Evolutionary conservation across 176 grass and related monocot genomes (phyloP).

Genomic region (Luzula sylvatica): DNA sequence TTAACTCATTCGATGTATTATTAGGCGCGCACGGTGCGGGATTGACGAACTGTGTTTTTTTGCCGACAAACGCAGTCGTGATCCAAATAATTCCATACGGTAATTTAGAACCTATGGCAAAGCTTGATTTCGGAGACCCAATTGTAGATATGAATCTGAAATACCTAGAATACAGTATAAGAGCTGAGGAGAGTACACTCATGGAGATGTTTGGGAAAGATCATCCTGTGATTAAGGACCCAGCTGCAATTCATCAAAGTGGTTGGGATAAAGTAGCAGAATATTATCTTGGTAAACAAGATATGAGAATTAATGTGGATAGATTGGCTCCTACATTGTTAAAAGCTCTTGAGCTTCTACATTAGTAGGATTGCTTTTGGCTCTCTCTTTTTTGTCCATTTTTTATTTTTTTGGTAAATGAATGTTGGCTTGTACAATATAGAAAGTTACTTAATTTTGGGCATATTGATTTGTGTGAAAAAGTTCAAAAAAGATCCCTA

Average conservation of each 20-base stretch:
- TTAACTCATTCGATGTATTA: conserved; percentile 72
- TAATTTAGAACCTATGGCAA: conserved; percentile 53
- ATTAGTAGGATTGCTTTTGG: conserved; percentile 7
- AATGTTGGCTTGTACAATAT: background rate
- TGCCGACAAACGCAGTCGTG: conserved; percentile 41
- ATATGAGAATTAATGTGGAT: conserved; percentile 37
- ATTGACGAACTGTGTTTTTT: conserved; percentile 58
- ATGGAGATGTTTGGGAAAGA: conserved; percentile 51
- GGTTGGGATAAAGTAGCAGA: conserved; percentile 72
- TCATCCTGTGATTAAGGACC: conserved; percentile 54
- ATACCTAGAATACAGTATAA: conserved; percentile 64
- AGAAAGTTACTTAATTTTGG: background rate
- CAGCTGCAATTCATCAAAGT: conserved; percentile 39
- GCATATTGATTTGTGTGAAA: too few relatives aligned
- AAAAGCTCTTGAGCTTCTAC: conserved; percentile 38
- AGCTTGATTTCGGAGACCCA: conserved; percentile 42
- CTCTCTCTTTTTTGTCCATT: conserved; percentile 5
- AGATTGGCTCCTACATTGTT: conserved; percentile 43
- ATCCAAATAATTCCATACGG: conserved; percentile 84
- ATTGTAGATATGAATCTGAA: conserved; percentile 38
- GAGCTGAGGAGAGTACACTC: conserved; percentile 59
- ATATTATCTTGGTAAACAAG: conserved; percentile 69
- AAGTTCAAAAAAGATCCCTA: background rate
- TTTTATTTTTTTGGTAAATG: conserved; percentile 9
- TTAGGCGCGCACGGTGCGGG: conserved; percentile 77